Base-by-base conservation (phyloP, 2,329 filamentous ascomycete species). In the Diaporthe citri region DNA sequence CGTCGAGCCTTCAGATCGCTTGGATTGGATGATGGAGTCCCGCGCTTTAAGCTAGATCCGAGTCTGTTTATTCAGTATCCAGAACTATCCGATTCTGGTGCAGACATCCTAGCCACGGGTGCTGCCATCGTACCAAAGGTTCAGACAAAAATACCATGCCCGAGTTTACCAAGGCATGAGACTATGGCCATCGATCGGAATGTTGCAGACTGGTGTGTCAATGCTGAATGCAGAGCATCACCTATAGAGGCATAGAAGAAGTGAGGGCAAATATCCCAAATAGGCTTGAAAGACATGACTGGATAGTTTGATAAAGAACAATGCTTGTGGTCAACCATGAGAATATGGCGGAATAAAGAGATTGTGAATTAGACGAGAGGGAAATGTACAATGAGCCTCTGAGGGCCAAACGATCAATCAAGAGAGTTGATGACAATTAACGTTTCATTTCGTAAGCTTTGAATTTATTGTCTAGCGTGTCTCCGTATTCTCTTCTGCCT, bases 341-440 rank as follows among this genome's bases (percentile, higher is more conserved):
- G 3, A 12, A 7, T 39, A 1, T 39, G 8, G n/a, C 12, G 0
- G 8, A 22, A 3, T 9, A 13, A n/a, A 1, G n/a, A n/a, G 34
- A 1, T 31, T 22, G 10, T 2, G 4, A 22, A 12, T 22, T 1
- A 10, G 55, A 57, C 3, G 12, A 17, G 7, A 36, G 31, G 55
- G 31, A 20, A 57, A 36, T 57, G 17, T 12, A 36, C 31, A 48
- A 48, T 48, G 3, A 22, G 46, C 46, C 20, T 48, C n/a, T 12
- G 10, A 51, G 48, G 8, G 48, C 22, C 9, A 25, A 51, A 25
- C n/a, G 48, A 51, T 20, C 20, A 22, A 46, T 46, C 43, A 20
- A 22, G 43, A 7, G 8, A 7, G 7, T 57, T 20, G 6, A 51
- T n/a, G 46, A 51, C 6, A 2, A 51, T 8, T 17, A 51, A n/a